Evolutionary conservation across 306 rosid genomes (phyloP), one percentile per base, ranked within the genome.

Genomic region (Albizia julibrissin): DNA sequence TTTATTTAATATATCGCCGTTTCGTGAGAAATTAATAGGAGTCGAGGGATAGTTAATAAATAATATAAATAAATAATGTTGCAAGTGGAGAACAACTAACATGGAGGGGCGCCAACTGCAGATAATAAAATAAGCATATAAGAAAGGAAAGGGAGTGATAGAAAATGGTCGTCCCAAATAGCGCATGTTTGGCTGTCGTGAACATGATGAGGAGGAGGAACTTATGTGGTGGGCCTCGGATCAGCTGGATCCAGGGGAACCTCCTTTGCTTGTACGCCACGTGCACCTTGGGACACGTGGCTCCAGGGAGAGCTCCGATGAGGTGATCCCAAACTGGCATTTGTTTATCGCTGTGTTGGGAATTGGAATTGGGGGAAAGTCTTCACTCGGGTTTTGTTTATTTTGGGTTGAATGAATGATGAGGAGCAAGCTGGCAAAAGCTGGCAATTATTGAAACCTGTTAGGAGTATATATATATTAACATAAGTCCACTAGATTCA

Each of bases 1-100:
- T 58, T 58, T 58, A 58, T n/a, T 9, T 22, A 0, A 22, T 58
- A 22, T 58, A 10, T 58, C 10, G 31, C 81, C 79, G 77, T 69
- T 75, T 22, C 3, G 6, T 15, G 76, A n/a, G 74, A 75, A 52
- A 52, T 52, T 19, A 52, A 52, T 52, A 19, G 10, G 61, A 52
- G 10, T 52, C 8, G 9, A 52, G 61, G 10, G 24, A 9, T 8
- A 8, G 65, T 58, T 58, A 58, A 58, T 61, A 26, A 61, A 11
- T 2, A 37, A 5, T 1, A 5, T 1, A 7, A 62, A 26, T 11
- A 11, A 62, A 26, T 27, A 62, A 62, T 13, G 84, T 84, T 84
- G 71, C 80, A 68, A 73, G 68, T 75, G 79, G 81, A 64, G 69
- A 75, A 68, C 89, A 86, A 83, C 82, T 52, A 81, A 79, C 86